Base-by-base conservation (phyloP, 129 eudicot genomes). In the Artemisia annua region DNA sequence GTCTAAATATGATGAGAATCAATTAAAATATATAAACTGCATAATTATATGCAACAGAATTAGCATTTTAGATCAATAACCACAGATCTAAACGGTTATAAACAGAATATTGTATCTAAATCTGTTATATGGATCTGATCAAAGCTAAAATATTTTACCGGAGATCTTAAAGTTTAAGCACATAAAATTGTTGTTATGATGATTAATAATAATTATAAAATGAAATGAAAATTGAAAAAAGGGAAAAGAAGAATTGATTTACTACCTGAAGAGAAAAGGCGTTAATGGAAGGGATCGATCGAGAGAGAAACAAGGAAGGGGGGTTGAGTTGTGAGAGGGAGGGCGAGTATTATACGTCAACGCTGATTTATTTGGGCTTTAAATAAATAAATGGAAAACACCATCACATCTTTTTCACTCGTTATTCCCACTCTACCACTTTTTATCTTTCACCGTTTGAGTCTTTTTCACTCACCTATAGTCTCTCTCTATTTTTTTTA, bases 211-310 rank as follows among this genome's bases (percentile, higher is more conserved):
- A 24, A 5, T n/a, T 17, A 77, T 58, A 58, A 26, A 11, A 9
- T 20, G 53, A 35, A 77, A 26, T 50, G 1, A 49, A 68, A 51
- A 62, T 19, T 19, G 46, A 20, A 39, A 70, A 16, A 56, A 62
- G 62, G 57, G 62, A 61, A 51, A 26, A 19, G 19, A 69, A 69
- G 59, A 70, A 61, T 62, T 7, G 81, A 77, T 70, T 71, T 64
- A 78, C 82, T 64, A 78, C 82, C 82, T 78, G 68, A 66, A 66
- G 51, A 78, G 61, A 39, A 18, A 12, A 39, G 8, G 35, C 61
- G 57, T 65, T 71, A 24, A 2, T 0, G 55, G 65, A 63, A 78
- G 82, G 73, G 82, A 71, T 71, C 78, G 78, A 71, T 78, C 77
- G 67, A 71, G 67, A 71, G 30, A 43, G 55, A 61, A 63, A 48